Evolutionary conservation across 73 alveolate genomes (phyloP), one percentile per base, ranked within the genome.

Genomic region (Paramecium primaurelia): DNA sequence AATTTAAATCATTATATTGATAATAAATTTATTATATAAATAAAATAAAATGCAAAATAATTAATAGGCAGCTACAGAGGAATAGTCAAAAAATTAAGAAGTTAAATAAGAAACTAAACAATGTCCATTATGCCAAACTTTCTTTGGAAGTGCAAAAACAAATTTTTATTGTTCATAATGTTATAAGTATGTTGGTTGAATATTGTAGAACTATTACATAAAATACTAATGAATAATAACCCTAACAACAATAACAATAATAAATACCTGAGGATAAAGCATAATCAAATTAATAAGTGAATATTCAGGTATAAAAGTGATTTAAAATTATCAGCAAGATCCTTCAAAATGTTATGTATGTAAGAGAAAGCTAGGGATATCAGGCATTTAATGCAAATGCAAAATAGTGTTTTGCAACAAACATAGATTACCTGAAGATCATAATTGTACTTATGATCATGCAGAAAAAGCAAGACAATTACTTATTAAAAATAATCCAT

Each of bases 391-490:
- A 45, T 89, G 94, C 47, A 89, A 89, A 58, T 89, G 94, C 45
- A 85, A 89, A 18, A 42, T 32, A 47, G 49, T 54, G n/a, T 89
- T 71, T 83, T 89, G 94, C 49, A 71, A 44, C 59, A 71, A 68
- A 26, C 94, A 89, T 68, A 69, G 94, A 73, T 32, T 89, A 51
- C 94, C 94, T 28, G 94, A 89, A 47, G 91, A 89, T 6, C 94
- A 89, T 47, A 34, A 64, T 22, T 89, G 94, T 58, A 32, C 51
- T 12, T 89, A 47, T 40, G 94, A 89, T 36, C 94, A 89, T 45
- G 94, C 94, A 22, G 40, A 89, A 49, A 45, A 71, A 32, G 94
- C 92, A 20, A 89, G 32, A 71, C 54, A 89, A 49, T 30, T 71
- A 64, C 94, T 89, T 71, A 89, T 45, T 14, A 58, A 89, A 89